Base-by-base conservation (phyloP, 2,329 filamentous ascomycete genomes). In the Alternaria infectoria region DNA sequence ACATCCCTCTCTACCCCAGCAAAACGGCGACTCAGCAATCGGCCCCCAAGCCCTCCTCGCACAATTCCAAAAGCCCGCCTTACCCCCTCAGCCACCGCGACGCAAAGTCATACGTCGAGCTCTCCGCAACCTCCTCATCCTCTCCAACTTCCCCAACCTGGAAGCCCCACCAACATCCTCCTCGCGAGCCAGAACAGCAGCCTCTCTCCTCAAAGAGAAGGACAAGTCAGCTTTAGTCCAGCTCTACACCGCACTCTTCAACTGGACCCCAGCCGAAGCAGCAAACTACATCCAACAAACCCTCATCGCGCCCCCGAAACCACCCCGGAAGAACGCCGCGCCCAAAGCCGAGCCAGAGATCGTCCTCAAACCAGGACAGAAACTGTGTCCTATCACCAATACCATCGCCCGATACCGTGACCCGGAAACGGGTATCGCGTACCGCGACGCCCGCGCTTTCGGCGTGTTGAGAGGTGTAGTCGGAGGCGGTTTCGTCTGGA, bases 351-450 rank as follows among this genome's bases (percentile, higher is more conserved):
- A 63, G 19, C 6, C 65, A 0, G 62, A 65, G 30, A 40, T 56
- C 7, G 59, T 70, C 59, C 21, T 73, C 13, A 79, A 78, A 3
- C 67, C 72, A 2, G 78, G 78, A 19, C 73, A 77, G 25, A 72
- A 73, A 21, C 62, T 75, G 1, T 99, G 96, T 79, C 90, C 90
- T 52, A 94, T 98, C 75, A 97, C 93, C 1, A 91, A 90, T 73
- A 87, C 90, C 57, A 88, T 90, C 5, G 96, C 95, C 12, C 89
- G 89, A 58, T 98, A 96, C 79, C 88, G 90, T 23, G 96, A 99
- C 78, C 93, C 93, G 0, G 87, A 88, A 69, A 98, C 95, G 0
- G 92, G 92, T 0, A 85, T 98, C 15, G 88, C 90, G 1, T 99
- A 95, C 80, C 87, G 88, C 67, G 95, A 95, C 76, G 84, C 88